Base-by-base conservation (phyloP, 306 rosid genomes). In the Inga laurina region DNA sequence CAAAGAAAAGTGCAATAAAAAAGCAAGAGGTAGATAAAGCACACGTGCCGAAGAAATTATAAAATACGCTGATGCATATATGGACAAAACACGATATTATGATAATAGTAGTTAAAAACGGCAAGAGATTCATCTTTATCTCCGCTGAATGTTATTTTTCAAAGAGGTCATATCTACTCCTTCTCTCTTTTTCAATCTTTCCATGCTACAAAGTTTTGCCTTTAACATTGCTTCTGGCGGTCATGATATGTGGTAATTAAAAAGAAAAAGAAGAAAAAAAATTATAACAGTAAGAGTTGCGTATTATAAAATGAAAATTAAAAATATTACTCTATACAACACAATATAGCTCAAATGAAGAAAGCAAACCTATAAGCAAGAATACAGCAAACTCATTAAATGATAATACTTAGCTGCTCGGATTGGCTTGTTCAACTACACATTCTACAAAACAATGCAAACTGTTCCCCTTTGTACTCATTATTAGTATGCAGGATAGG, bases 131-230 rank as follows among this genome's bases (percentile, higher is more conserved):
- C 34, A 32, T 32, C 3, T 37, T 37, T 37, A 37, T 37, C 41
- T 37, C 5, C 0, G 41, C 7, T 37, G 41, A 37, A 37, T 37
- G 41, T 37, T 37, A 86, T 94, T 94, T 92, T 94, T 96, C 88
- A 94, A 83, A 82, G 92, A 96, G 12, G 97, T 96, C 98, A 96
- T 86, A 87, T 94, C 99, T 59, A 94, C 97, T 6, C 99, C 95
- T 27, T 27, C 30, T 80, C 99, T 91, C 89, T 91, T 96, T 85
- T 94, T 87, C 37, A 85, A 24, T 88, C 99, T 90, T 72, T 96
- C 99, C 93, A 91, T 80, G 84, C 86, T 78, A 32, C 99, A 97
- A 74, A 96, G 81, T 83, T 96, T 98, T 56, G 87, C 52, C 86
- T 96, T 94, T 81, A 96, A 75, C 93, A 92, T 90, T 81, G 94